These are phyloP conservation scores for Hymenoscyphus scutula DNA, from an alignment of 2,329 filamentous ascomycete genomes.

Conservation along the genomic window DNA sequence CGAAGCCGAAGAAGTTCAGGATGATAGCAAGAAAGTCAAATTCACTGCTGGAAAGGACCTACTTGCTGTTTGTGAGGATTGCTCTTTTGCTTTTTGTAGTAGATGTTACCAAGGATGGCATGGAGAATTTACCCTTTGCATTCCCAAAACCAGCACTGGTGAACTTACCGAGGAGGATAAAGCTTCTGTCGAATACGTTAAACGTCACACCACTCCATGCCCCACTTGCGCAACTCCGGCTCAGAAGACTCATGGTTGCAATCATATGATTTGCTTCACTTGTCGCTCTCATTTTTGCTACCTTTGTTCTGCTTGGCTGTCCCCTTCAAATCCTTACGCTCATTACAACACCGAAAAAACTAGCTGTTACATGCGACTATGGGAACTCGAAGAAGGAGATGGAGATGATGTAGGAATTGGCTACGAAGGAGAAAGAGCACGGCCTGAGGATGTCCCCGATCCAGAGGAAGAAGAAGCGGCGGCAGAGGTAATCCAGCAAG, in stretches of 20 bases:
- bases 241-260: constrained; percentile 92
- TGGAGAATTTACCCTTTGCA: constrained; percentile 73
- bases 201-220: constrained; percentile 78
- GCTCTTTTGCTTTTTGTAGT: constrained; percentile 81
- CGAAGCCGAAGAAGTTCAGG: constrained; percentile 37
- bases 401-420: constrained; percentile 41
- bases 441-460: constrained; percentile 13
- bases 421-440: constrained; percentile 23
- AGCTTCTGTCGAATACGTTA: constrained; percentile 81
- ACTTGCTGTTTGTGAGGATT: constrained; percentile 84
- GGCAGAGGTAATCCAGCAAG: constrained; percentile 6
- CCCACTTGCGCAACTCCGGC: constrained; percentile 82
- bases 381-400: constrained; percentile 86
- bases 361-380: constrained; percentile 79
- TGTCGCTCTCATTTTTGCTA: constrained; percentile 96
- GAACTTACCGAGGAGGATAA: constrained; percentile 83
- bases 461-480: constrained; percentile 8
- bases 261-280: constrained; percentile 92
- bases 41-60: constrained; percentile 52
- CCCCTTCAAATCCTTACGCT: constrained; percentile 75
- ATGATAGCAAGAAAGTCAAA: constrained; percentile 20
- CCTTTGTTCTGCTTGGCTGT: constrained; percentile 83
- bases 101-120: constrained; percentile 79
- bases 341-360: constrained; percentile 78
- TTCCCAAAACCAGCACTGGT: constrained; percentile 60